Conservation (phyloP, 805 yeast species). For the Teunomyces panamensis region DNA sequence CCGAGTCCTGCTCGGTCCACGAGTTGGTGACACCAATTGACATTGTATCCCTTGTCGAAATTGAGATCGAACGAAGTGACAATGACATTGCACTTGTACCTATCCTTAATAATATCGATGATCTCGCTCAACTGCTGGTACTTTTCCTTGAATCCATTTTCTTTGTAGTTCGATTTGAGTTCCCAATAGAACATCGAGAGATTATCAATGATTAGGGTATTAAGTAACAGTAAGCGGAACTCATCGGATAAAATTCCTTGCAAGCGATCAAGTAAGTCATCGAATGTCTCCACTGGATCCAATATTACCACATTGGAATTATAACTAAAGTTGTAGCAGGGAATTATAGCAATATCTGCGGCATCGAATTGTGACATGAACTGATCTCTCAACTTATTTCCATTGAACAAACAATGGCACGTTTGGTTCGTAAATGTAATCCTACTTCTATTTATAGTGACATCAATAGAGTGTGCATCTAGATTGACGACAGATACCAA, state of each 20-base stretch:
- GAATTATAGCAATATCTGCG: not conserved
- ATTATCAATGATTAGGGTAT: constrained; percentile 27
- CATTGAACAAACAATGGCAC: constrained; percentile 4
- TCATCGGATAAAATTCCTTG: not conserved
- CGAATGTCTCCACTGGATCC: not conserved
- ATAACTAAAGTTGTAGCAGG: not conserved
- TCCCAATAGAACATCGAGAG: constrained; percentile 38
- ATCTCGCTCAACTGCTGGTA: constrained; percentile 14
- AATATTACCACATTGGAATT: not conserved
- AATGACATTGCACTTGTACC: constrained; percentile 25
- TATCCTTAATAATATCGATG: constrained; percentile 11
- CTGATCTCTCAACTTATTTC: not conserved
- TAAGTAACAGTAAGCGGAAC: constrained; percentile 6
- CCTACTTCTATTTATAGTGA: not conserved
- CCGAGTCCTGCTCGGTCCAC: not conserved
- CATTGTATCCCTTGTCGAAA: constrained; percentile 31
- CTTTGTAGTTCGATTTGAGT: constrained; percentile 10
- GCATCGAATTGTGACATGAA: constrained; percentile 2
- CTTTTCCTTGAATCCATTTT: constrained; percentile 9
- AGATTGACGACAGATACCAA: not conserved
- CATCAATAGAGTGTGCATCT: not conserved
- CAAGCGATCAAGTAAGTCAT: not conserved
- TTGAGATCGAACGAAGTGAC: constrained; percentile 26
- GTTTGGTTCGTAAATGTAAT: not conserved
- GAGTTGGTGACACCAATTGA: not conserved